Base-by-base conservation (phyloP, 2,329 filamentous ascomycete species). In the Colletotrichum phormii region DNA sequence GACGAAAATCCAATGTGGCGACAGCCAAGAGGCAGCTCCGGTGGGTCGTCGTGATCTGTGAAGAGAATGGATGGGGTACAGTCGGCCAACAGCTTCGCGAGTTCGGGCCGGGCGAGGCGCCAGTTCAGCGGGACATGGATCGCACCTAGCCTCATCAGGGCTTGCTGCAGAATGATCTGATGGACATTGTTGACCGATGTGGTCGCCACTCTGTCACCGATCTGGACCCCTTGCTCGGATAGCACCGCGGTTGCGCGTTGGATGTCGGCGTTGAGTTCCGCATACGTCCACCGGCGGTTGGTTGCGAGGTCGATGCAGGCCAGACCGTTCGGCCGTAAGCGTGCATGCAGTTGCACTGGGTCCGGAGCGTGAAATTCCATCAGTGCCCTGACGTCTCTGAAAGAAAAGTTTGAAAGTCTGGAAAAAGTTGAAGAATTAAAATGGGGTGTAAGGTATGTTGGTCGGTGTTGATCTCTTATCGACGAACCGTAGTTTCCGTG, bases 121-220 rank as follows among this genome's bases (percentile, higher is more conserved):
- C 71, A 73, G 37, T 73, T 73, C 33, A 71, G 67, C 18, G 71
- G 71, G 13, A 73, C 71, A 35, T 61, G 57, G 49, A 73, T 57
- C 15, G 71, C 71, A 4, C 66, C 71, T 15, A 70, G 35, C 22
- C 71, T 63, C 60, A 61, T 54, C 53, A 73, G 35, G 26, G 71
- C 71, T 57, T 73, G 71, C 24, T 71, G 71, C 49, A 71, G 46
- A 24, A 73, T 71, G 71, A 73, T 71, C 66, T 73, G 71, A 61
- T 71, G 29, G 18, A 73, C 71, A 9, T 12, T 73, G 55, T 73
- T 73, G 71, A 33, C 46, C 22, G 60, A 61, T 35, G 71, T 31
- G 4, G 60, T 65, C 26, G 71, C 66, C 60, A 73, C 71, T 49
- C 71, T 64, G 46, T 65, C 71, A 51, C 71, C 71, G 55, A 57